Evolutionary conservation across 495 filamentous ascomycete genomes (phyloP).

Genomic region (Darksidea phi): DNA sequence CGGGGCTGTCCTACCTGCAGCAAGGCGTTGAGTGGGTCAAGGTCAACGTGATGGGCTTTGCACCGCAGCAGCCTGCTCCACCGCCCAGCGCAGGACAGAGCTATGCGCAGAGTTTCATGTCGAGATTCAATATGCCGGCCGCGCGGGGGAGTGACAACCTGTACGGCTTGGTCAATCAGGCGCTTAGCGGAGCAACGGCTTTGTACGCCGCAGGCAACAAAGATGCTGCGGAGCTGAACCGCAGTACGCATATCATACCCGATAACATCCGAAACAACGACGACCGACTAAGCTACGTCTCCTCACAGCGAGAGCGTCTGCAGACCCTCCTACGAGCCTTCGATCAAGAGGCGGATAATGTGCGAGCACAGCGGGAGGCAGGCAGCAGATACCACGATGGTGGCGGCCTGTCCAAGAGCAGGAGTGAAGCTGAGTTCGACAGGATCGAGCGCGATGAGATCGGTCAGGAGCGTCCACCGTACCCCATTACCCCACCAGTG

Average conservation of each 20-base stretch:
- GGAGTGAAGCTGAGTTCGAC: slow-evolving; percentile 77
- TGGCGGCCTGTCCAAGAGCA: slow-evolving; percentile 64
- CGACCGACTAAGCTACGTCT: slow-evolving; percentile 68
- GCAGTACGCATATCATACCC: slow-evolving; percentile 66
- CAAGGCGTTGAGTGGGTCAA: slow-evolving; percentile 71
- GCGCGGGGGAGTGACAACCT: slow-evolving; percentile 64
- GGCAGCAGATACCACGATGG: slow-evolving; percentile 40
- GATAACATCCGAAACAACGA: slow-evolving; percentile 56
- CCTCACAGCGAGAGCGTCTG: slow-evolving; percentile 70
- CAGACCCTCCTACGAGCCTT: slow-evolving; percentile 68
- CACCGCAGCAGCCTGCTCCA: slow-evolving; percentile 54
- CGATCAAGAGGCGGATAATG: slow-evolving; percentile 64
- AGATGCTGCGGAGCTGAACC: slow-evolving; percentile 55
- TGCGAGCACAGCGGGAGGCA: slow-evolving; percentile 36
- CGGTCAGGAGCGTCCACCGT: slow-evolving; percentile 28
- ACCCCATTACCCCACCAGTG: slow-evolving; percentile 42
- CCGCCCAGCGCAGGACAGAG: slow-evolving; percentile 53
- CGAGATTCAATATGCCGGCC: slow-evolving; percentile 78
- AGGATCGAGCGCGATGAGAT: slow-evolving; percentile 73
- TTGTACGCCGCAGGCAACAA: slow-evolving; percentile 43
- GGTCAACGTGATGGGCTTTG: slow-evolving; percentile 69
- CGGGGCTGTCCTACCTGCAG: slow-evolving; percentile 80
- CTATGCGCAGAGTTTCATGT: slow-evolving; percentile 78
- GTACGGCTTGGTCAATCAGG: slow-evolving; percentile 72
- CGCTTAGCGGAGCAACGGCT: slow-evolving; percentile 55